phyloP scores from a whole-genome alignment of 345 rosid species.

The Nephelium lappaceum region DNA sequence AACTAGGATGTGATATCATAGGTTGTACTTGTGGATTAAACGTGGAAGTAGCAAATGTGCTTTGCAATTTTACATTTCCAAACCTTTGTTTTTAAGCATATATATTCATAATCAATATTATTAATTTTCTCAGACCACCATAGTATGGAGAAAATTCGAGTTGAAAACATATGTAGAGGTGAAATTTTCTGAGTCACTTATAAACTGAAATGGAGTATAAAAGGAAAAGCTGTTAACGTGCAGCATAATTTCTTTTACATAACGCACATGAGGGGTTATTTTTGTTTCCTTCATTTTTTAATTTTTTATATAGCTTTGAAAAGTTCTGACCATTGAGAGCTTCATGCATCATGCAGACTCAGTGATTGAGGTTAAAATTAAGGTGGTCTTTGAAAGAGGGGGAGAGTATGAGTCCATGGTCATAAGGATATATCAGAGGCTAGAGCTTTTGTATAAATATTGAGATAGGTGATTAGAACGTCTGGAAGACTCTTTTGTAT shows the following conservation, averaged over 20 bases:
- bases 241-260: background rate
- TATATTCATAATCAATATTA: background rate
- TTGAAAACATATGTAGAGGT: background rate
- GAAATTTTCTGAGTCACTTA: background rate
- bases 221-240: background rate
- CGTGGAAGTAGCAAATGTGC: background rate
- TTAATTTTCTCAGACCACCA: background rate
- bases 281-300: background rate
- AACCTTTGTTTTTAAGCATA: background rate
- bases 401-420: too few species aligned
- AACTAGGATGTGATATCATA: background rate
- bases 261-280: background rate
- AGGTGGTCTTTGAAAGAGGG: background rate
- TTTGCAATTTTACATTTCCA: background rate
- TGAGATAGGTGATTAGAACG: background rate
- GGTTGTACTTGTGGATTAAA: background rate
- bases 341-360: conserved; percentile 1
- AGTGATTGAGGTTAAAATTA: background rate
- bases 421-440: background rate
- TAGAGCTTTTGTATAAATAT: too few species aligned
- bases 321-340: background rate
- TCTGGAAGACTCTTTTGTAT: background rate
- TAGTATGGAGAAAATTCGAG: too few species aligned
- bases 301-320: background rate
- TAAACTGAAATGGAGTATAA: background rate